phyloP scores from a whole-genome alignment of 495 filamentous ascomycete genomes.

The Aspergillus homomorphus region DNA sequence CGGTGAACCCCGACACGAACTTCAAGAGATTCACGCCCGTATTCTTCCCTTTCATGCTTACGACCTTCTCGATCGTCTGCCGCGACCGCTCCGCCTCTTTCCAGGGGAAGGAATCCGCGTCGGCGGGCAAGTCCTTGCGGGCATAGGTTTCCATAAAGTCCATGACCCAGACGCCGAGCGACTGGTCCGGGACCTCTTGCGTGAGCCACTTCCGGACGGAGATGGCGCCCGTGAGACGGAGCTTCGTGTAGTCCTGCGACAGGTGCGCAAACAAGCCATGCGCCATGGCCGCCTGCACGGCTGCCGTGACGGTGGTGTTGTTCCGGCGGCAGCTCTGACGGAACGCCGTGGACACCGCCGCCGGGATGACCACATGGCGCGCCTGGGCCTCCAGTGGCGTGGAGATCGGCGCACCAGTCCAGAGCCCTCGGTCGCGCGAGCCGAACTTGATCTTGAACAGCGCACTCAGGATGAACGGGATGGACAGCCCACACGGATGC shows the following conservation, averaged over 20 bases:
- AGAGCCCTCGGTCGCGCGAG: conserved; percentile 17
- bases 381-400: conserved; percentile 19
- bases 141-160: conserved; percentile 22
- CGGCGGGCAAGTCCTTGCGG: conserved; percentile 9
- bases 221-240: conserved; percentile 26
- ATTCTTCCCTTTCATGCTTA: conserved; percentile 34
- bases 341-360: conserved; percentile 17
- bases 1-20: conserved; percentile 31
- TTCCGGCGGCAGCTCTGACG: conserved; percentile 29
- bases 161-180: conserved; percentile 39
- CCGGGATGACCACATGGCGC: conserved; percentile 24
- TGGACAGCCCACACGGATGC: conserved; percentile 27
- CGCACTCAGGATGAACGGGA: conserved; percentile 21
- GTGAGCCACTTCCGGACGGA: conserved; percentile 37
- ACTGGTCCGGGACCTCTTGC: conserved; percentile 29
- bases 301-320: conserved; percentile 36
- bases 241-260: conserved; percentile 19
- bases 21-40: conserved; percentile 34
- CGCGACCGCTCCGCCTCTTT: conserved; percentile 33
- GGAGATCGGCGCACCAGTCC: conserved; percentile 26
- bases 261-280: conserved; percentile 32
- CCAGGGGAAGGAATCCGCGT: conserved; percentile 31
- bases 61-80: conserved; percentile 24
- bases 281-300: conserved; percentile 33
- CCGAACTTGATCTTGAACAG: conserved; percentile 31